phyloP scores from a whole-genome alignment of 176 grass and related monocot species.

The Carex pumila region DNA sequence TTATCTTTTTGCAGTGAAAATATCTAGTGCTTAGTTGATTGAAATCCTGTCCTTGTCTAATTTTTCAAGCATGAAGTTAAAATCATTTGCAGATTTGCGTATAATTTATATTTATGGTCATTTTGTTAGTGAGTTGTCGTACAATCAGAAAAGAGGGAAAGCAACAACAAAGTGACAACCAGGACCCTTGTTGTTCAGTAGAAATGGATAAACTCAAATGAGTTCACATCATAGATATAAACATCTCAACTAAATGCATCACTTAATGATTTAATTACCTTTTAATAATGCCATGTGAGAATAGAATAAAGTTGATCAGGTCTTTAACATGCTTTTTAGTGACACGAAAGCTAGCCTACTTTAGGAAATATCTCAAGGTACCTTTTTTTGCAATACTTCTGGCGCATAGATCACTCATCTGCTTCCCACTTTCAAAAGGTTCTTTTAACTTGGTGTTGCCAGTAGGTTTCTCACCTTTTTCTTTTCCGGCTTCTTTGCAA shows the following conservation, averaged over 20 bases:
- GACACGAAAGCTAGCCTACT: background rate
- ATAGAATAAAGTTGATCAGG: background rate
- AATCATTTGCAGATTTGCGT: background rate
- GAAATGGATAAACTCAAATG: background rate
- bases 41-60: background rate
- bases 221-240: background rate
- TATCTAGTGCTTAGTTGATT: background rate
- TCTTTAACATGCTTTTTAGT: background rate
- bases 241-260: conserved; percentile 1
- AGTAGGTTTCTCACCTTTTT: background rate
- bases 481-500: background rate
- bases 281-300: background rate
- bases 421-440: conserved; percentile 8
- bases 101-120: background rate
- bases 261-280: background rate
- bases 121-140: background rate
- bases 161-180: background rate
- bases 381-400: background rate
- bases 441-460: background rate
- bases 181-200: background rate
- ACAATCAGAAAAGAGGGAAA: background rate
- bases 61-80: background rate
- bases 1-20: background rate
- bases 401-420: background rate
- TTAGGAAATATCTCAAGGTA: background rate